Percentiles rank a stretch among this genome's conserved stretches.
Evolutionary conservation across 2,329 filamentous ascomycete genomes (phyloP).

Genomic region (Penicillium paneum): DNA sequence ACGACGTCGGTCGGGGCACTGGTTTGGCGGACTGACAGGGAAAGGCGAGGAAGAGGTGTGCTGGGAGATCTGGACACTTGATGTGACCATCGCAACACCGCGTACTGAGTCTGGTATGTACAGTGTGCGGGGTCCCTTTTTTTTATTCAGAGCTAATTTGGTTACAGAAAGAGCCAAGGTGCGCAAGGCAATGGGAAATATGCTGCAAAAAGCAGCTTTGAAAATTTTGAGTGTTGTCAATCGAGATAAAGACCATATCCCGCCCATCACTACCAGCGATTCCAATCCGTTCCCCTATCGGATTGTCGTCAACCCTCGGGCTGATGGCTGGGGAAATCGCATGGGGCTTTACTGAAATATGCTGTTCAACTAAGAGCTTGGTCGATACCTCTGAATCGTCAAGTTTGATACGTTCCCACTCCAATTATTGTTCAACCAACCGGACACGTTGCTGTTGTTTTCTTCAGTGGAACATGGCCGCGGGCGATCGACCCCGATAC

Average conservation of each 20-base stretch:
- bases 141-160: neutral
- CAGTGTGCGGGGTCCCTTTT: neutral
- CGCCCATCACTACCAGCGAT: conserved; percentile 88
- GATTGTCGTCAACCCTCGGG: conserved; percentile 81
- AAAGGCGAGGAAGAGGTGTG: conserved; percentile 88
- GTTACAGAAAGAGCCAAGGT: conserved; percentile 76
- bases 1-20: conserved; percentile 71
- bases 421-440: conserved; percentile 1
- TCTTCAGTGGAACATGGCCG: neutral
- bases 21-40: conserved; percentile 54
- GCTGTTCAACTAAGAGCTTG: neutral
- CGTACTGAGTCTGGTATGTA: conserved; percentile 77
- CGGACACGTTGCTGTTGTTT: neutral
- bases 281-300: conserved; percentile 93
- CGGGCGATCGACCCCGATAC: conserved; percentile 1
- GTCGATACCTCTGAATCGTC: neutral
- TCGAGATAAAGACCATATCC: conserved; percentile 89
- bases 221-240: conserved; percentile 89
- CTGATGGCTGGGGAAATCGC: conserved; percentile 72
- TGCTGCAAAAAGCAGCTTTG: conserved; percentile 78
- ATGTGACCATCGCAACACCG: conserved; percentile 88
- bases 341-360: conserved; percentile 67
- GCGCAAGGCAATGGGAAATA: conserved; percentile 84
- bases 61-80: conserved; percentile 94
- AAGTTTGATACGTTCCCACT: neutral